Evolutionary conservation across 129 eudicot genomes (phyloP), one percentile per base, ranked within the genome.

Genomic region (Tagetes erecta): DNA sequence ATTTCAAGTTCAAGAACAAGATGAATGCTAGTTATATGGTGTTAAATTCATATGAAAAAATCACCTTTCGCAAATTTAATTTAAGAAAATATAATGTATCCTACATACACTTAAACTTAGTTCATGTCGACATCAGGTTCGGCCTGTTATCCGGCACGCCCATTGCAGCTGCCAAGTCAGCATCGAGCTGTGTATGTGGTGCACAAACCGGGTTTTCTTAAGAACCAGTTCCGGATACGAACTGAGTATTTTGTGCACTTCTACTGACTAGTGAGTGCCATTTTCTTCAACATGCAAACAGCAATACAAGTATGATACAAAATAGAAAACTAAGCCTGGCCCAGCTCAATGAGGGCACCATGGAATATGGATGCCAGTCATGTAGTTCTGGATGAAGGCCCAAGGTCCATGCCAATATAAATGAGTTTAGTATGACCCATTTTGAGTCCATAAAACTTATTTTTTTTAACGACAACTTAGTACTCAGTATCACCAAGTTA

Each of bases 81-180:
- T 74, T 38, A 49, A 53, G 36, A 64, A 44, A 56, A 50, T 52
- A 68, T 55, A 1, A 33, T 51, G 50, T 71, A 82, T 71, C 68
- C 68, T 45, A 62, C 70, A 49, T 20, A 73, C 57, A 44, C 41
- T 62, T 37, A 56, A 31, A 47, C 71, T 73, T 40, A 62, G 75
- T 49, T 88, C 80, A 88, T 82, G 80, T 78, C 11, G 89, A 83
- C 93, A 92, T 87, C 27, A 92, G 78, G 89, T 92, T 92, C 11
- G 92, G 94, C 20, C 96, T 94, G 50, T 92, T 89, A 82, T 89
- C 96, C 6, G 98, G 98, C 96, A 87, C 77, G 47, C 97, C 97
- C 93, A 92, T 92, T 60, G 96, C 97, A 70, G 85, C 89, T 51
- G 96, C 96, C 73, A 87, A 49, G 42, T 89, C 98, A 13, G 98